Base-by-base conservation (phyloP, 805 yeast species). In the Starmerella vitae region DNA sequence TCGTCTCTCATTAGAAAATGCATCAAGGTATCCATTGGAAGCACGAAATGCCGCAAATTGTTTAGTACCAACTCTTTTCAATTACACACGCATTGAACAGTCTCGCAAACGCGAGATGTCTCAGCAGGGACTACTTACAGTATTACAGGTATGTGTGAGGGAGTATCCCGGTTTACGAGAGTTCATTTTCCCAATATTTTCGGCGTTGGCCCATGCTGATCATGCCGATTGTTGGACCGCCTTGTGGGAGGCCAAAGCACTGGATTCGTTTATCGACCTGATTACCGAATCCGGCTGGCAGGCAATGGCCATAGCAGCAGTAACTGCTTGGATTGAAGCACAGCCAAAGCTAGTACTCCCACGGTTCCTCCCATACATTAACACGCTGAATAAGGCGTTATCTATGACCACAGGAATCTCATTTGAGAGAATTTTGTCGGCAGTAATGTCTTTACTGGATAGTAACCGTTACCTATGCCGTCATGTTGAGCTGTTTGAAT, bases 211-310 rank as follows among this genome's bases (percentile, higher is more conserved):
- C 1, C 63, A 69, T 44, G 64, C 73, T 37, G 65, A 61, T 20
- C 53, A 56, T 2, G 34, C 30, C 10, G 51, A 51, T 17, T 67
- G 70, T 14, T 54, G 70, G 39, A 47, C 48, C 6, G 54, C 52
- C 7, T 54, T 72, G 29, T 48, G 61, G 50, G 57, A 56, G 31
- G 47, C 63, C 38, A 62, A 62, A 19, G 63, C 68, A 4, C 49
- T 70, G 20, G 49, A 56, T 3, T 59, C 55, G 8, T 51, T 71
- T 42, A 56, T 63, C 27, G 53, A 57, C 13, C 56, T 72, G 13
- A 50, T 70, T 3, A 46, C 62, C 8, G 76, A 73, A 47, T 67
- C 72, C 0, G 70, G 71, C 47, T 72, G 77, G 76, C 74, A 70
- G 51, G 65, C 68, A 15, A 70, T 67, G 50, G 71, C 76, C 2